phyloP scores from a whole-genome alignment of 192 early-diverging fungal species.

The Coemansia sp. region DNA sequence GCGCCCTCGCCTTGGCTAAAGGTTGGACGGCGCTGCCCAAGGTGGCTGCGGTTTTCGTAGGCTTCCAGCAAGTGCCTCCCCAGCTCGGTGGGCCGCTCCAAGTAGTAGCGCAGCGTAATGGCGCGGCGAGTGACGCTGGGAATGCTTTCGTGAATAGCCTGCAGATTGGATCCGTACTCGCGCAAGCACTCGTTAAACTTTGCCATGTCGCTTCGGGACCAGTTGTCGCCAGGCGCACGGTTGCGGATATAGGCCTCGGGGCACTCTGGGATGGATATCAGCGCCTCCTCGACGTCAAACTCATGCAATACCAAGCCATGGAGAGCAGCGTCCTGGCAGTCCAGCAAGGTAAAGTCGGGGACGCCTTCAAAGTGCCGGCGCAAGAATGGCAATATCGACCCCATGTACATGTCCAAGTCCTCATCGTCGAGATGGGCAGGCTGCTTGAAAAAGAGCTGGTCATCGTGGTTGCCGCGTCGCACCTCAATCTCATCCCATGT shows the following conservation, averaged over 20 bases:
- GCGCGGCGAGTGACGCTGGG: slow-evolving; percentile 56
- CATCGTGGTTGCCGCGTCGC: slow-evolving; percentile 40
- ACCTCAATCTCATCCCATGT: slow-evolving; percentile 53
- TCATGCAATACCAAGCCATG: slow-evolving; percentile 52
- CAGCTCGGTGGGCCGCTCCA: slow-evolving; percentile 62
- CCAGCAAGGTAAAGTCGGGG: slow-evolving; percentile 58
- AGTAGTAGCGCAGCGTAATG: slow-evolving; percentile 65
- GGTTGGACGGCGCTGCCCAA: slow-evolving; percentile 38
- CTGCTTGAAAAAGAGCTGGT: slow-evolving; percentile 51
- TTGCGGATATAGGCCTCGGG: slow-evolving; percentile 49
- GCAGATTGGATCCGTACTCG: slow-evolving; percentile 68
- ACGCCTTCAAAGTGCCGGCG: slow-evolving; percentile 26
- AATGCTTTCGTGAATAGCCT: slow-evolving; percentile 58
- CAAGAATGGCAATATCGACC: slow-evolving; percentile 48
- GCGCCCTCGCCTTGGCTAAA: slow-evolving; percentile 44
- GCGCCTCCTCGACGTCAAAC: slow-evolving; percentile 63
- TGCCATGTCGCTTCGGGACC: slow-evolving; percentile 58
- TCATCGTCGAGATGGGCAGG: slow-evolving; percentile 43
- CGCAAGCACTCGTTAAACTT: slow-evolving; percentile 67
- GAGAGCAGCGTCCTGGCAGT: slow-evolving; percentile 69
- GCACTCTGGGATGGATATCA: slow-evolving; percentile 55
- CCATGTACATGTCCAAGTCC: slow-evolving; percentile 57
- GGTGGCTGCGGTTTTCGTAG: slow-evolving; percentile 60
- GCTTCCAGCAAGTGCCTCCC: slow-evolving; percentile 64
- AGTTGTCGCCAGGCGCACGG: slow-evolving; percentile 60